phyloP scores from a whole-genome alignment of 768 basidiomycete genomes.

The Infundibulicybe gibba region DNA sequence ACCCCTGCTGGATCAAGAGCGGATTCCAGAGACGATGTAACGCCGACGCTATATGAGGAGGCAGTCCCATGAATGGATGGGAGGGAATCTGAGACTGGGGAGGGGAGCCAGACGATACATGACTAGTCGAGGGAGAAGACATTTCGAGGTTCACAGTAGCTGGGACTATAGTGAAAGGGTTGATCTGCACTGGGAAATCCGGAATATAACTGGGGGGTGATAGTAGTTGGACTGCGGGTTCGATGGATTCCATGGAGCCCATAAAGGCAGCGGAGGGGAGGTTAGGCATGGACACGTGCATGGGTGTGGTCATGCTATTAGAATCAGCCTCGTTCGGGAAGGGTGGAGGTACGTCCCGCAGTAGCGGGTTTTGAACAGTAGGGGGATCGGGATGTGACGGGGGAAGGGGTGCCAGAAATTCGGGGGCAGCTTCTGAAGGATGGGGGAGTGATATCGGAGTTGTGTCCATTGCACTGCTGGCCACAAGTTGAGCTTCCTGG shows the following conservation, averaged over 20 bases:
- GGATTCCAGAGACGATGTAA: conserved; percentile 41
- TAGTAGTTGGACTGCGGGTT: conserved; percentile 17
- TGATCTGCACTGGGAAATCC: conserved; percentile 32
- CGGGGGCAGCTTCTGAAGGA: conserved; percentile 19
- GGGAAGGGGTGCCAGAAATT: conserved; percentile 13
- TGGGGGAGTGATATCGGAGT: conserved; percentile 23
- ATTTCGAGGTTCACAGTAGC: conserved; percentile 32
- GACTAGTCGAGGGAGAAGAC: conserved; percentile 23
- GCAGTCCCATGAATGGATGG: conserved; percentile 33
- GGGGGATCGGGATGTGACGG: conserved; percentile 14
- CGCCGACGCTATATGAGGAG: conserved; percentile 32
- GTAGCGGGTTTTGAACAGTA: conserved; percentile 17
- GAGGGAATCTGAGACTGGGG: conserved; percentile 33
- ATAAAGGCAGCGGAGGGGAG: conserved; percentile 31
- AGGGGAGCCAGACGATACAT: conserved; percentile 28
- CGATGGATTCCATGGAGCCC: conserved; percentile 28
- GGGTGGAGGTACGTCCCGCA: conserved; percentile 27
- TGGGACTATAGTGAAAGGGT: conserved; percentile 25
- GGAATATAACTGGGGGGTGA: conserved; percentile 34
- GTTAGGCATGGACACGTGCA: conserved; percentile 38
- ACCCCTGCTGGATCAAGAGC: conserved; percentile 36
- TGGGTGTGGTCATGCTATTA: conserved; percentile 18
- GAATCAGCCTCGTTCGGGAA: conserved; percentile 29
- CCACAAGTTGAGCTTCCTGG: conserved; percentile 23
- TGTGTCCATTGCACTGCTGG: conserved; percentile 31